Conservation (phyloP, 768 basidiomycete species). For the Rhizopogon sp. region DNA sequence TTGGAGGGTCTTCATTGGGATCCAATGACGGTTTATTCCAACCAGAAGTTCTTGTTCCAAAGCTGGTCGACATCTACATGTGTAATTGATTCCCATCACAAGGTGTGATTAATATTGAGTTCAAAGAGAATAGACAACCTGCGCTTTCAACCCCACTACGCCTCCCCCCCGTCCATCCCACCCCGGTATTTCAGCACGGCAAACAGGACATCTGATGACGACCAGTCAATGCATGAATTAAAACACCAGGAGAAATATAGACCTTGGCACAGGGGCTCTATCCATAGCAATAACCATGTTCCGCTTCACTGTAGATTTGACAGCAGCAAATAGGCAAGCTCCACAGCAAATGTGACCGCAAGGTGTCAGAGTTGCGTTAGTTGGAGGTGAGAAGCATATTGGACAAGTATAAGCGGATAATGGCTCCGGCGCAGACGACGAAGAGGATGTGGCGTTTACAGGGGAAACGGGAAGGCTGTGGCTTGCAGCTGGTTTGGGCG, state of each 20-base stretch:
- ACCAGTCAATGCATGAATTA: not conserved
- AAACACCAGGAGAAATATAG: not conserved
- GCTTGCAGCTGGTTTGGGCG: not conserved
- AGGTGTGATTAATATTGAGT: not conserved
- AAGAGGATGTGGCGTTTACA: not conserved
- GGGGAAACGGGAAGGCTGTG: not conserved
- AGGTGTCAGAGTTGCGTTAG: constrained; percentile 71
- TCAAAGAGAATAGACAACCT: constrained; percentile 23
- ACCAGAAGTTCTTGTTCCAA: not conserved
- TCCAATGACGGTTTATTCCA: not conserved
- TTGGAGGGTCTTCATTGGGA: not conserved
- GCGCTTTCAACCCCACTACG: constrained; percentile 54
- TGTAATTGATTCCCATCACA: not conserved
- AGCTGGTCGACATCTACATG: not conserved
- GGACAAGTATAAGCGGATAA: constrained; percentile 71
- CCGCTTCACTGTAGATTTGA: constrained; percentile 57
- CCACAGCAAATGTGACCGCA: constrained; percentile 82
- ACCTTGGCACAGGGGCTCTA: constrained; percentile 35
- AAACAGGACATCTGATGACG: constrained; percentile 56
- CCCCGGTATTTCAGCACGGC: constrained; percentile 57
- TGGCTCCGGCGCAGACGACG: constrained; percentile 16
- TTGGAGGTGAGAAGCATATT: constrained; percentile 73
- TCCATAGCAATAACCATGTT: constrained; percentile 29
- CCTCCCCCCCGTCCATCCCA: constrained; percentile 73
- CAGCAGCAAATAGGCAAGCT: constrained; percentile 66